Base-by-base conservation (phyloP, 2,329 filamentous ascomycete genomes). In the Sclerotinia trifoliorum region DNA sequence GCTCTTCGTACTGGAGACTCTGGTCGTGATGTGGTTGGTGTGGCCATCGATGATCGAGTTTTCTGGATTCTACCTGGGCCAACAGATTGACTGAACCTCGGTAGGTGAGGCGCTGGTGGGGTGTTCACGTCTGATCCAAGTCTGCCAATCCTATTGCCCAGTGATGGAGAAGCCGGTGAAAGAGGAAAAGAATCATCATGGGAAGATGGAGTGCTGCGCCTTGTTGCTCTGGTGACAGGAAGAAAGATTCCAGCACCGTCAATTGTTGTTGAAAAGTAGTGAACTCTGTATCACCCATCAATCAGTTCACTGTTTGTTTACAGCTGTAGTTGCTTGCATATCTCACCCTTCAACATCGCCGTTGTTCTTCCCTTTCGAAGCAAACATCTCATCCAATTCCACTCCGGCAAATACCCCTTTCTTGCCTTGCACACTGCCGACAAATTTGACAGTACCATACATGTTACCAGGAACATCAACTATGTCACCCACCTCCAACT, bases 381-480 rank as follows among this genome's bases (percentile, higher is more conserved):
- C 91, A 81, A 90, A 96, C 73, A 96, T 91, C 65, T 86, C 83
- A 75, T 90, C 88, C 71, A 99, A 84, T 80, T 99, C 95, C 48
- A 99, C 92, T 57, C 95, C 95, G 44, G 92, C 93, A 82, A 99
- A 99, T 26, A 87, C 86, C 63, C 95, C 95, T 74, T 91, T 93
- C 82, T 97, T 97, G 71, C 94, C 94, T 74, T 89, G 87, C 52
- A 99, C 94, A 51, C 84, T 83, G 56, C 95, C 95, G 70, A 98
- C 83, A 77, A 97, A 99, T 78, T 91, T 94, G 73, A 98, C 89
- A 2, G 88, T 90, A 61, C 95, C 95, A 73, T 90, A 83, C 93
- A 99, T 97, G 78, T 90, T 92, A 54, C 95, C 95, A 1, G 94
- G 94, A 58, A 97, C 94, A 74, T 97, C 94, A 71, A 97, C 94